A percentile compares a stretch with the other conserved stretches of the same genome.
These are phyloP conservation scores for Poa pratensis DNA, from an alignment of 176 grass and related monocot species.

Conservation along the genomic window DNA sequence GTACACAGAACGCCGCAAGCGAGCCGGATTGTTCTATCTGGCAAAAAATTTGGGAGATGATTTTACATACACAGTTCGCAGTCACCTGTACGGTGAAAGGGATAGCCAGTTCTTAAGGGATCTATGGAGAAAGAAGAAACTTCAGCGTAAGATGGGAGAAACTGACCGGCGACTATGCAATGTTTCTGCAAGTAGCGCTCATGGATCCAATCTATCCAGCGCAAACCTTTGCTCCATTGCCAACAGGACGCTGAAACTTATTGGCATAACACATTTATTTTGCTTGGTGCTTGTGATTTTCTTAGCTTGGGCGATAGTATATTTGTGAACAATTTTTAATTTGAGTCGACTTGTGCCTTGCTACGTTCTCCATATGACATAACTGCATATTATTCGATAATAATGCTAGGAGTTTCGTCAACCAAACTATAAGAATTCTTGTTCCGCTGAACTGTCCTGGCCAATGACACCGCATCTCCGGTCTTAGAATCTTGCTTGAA, in stretches of 20 bases:
- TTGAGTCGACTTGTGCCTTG: background rate
- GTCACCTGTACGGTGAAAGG: background rate
- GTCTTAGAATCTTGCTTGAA: too few relatives aligned
- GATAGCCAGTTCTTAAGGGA: background rate
- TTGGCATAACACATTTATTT: background rate
- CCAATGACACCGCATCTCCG: too few relatives aligned
- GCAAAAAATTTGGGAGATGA: background rate
- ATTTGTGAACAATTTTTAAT: background rate
- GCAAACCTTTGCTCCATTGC: background rate
- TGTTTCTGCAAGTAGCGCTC: background rate
- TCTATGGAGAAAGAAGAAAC: constrained; percentile 10
- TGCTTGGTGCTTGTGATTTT: background rate
- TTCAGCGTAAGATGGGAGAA: background rate
- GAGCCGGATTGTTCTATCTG: constrained; percentile 9
- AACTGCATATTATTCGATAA: too few relatives aligned
- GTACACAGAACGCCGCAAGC: background rate
- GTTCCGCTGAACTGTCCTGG: too few relatives aligned
- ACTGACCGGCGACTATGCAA: background rate
- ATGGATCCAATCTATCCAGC: background rate
- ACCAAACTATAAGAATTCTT: too few relatives aligned
- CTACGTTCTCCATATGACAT: too few relatives aligned
- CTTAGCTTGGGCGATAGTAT: background rate
- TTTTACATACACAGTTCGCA: background rate
- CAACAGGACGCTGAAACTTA: background rate
- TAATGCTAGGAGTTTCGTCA: too few relatives aligned